Conservation (phyloP, 495 filamentous ascomycete species). For the Letharia lupina region DNA sequence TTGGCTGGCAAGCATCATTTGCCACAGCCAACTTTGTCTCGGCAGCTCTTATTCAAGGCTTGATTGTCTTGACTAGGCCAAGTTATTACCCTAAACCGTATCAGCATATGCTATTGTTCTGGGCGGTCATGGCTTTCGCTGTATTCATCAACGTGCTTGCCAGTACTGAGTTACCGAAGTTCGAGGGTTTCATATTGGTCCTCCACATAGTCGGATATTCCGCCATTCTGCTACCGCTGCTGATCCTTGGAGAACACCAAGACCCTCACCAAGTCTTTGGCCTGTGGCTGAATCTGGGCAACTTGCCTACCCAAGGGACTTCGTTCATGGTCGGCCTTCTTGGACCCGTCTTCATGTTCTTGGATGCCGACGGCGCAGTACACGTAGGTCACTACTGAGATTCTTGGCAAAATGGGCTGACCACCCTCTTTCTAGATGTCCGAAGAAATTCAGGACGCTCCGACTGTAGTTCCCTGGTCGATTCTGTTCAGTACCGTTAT, state of each 20-base stretch:
- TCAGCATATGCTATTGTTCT: conserved; percentile 44
- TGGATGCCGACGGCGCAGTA: conserved; percentile 32
- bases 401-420: not conserved
- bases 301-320: conserved; percentile 36
- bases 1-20: conserved; percentile 31
- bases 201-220: conserved; percentile 43
- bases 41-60: conserved; percentile 39
- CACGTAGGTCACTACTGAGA: conserved; percentile 20
- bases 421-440: conserved; percentile 18
- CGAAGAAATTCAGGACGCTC: conserved; percentile 41
- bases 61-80: conserved; percentile 38
- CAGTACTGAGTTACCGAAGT: conserved; percentile 35
- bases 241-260: conserved; percentile 38
- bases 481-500: conserved; percentile 38
- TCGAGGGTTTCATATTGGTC: conserved; percentile 42
- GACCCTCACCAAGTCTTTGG: conserved; percentile 40
- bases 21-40: conserved; percentile 33
- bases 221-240: conserved; percentile 37
- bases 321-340: conserved; percentile 37
- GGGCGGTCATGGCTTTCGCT: conserved; percentile 35
- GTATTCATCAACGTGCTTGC: conserved; percentile 39
- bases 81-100: conserved; percentile 36
- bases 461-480: conserved; percentile 31
- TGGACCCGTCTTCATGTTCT: conserved; percentile 29
- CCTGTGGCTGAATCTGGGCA: conserved; percentile 34